Conservation (phyloP, 73 alveolate genomes). For the Breviolum minutum region DNA sequence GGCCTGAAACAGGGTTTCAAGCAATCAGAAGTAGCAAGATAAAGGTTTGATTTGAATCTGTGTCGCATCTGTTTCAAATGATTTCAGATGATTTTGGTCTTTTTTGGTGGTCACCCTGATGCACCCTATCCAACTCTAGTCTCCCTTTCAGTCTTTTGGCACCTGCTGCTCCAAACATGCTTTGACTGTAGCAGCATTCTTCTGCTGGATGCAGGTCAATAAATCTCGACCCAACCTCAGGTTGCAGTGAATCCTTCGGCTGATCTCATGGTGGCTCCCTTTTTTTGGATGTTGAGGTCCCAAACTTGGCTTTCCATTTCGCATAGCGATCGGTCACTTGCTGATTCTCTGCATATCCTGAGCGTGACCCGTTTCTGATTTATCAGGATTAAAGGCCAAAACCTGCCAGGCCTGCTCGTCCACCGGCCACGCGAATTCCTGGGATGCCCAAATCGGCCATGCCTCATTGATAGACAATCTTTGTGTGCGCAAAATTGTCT, state of each 20-base stretch:
- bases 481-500: too few species aligned
- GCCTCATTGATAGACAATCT: too few species aligned
- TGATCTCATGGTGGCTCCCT: neutral
- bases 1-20: neutral
- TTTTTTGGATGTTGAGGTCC: neutral
- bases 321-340: slow-evolving; percentile 32
- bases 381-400: too few species aligned
- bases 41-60: neutral
- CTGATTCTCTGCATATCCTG: slow-evolving; percentile 31
- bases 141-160: neutral
- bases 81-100: neutral
- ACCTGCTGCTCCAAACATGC: slow-evolving; percentile 72
- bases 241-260: neutral
- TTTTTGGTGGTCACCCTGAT: neutral
- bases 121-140: neutral
- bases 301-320: slow-evolving; percentile 65
- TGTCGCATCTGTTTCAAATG: neutral
- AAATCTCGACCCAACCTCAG: slow-evolving; percentile 76
- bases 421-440: too few species aligned
- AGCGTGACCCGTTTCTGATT: neutral
- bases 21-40: neutral
- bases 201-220: slow-evolving; percentile 30
- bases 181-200: slow-evolving; percentile 41
- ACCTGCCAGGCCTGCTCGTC: too few species aligned
- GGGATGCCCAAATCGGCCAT: too few species aligned